Percentiles rank a stretch among this genome's conserved stretches.
phyloP scores from a whole-genome alignment of 1,284 basidiomycete species.

The Trametes versicolor region DNA sequence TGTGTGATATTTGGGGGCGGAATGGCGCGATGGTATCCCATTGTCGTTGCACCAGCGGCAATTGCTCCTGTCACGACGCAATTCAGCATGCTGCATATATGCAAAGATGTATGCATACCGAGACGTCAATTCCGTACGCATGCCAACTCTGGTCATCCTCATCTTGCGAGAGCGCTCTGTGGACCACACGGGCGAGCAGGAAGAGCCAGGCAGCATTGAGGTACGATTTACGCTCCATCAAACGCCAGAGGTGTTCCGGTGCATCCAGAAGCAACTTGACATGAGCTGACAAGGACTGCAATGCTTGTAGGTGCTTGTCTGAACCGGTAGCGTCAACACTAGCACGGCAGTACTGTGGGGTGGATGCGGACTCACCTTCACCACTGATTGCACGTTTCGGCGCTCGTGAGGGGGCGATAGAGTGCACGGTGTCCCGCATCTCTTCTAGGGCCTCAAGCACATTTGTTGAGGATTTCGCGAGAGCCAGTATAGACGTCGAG shows the following conservation, averaged over 20 bases:
- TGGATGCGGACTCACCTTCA: constrained; percentile 48
- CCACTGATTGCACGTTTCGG: constrained; percentile 54
- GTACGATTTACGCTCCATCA: constrained; percentile 82
- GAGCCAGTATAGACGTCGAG: constrained; percentile 86
- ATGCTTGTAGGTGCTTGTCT: constrained; percentile 74
- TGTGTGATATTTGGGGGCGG: constrained; percentile 85
- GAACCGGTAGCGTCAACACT: constrained; percentile 1
- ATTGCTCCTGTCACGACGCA: constrained; percentile 64
- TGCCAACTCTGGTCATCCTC: constrained; percentile 61
- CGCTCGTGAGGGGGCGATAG: constrained; percentile 54
- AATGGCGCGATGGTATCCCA: constrained; percentile 90
- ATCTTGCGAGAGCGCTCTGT: constrained; percentile 69
- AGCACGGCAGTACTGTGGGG: not conserved
- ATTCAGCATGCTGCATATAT: not conserved
- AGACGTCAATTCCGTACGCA: constrained; percentile 68
- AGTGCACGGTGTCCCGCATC: constrained; percentile 61
- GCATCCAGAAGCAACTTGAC: constrained; percentile 89
- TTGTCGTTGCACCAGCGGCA: constrained; percentile 87
- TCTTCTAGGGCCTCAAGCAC: constrained; percentile 71
- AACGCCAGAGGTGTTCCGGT: constrained; percentile 88
- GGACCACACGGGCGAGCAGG: constrained; percentile 84
- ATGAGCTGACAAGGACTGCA: constrained; percentile 86
- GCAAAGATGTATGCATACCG: constrained; percentile 51
- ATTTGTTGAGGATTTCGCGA: constrained; percentile 70
- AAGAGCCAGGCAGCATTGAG: constrained; percentile 89